Percentiles rank a stretch among this genome's conserved stretches.
phyloP scores from a whole-genome alignment of 2,329 filamentous ascomycete genomes.

The Trichoderma sp. region DNA sequence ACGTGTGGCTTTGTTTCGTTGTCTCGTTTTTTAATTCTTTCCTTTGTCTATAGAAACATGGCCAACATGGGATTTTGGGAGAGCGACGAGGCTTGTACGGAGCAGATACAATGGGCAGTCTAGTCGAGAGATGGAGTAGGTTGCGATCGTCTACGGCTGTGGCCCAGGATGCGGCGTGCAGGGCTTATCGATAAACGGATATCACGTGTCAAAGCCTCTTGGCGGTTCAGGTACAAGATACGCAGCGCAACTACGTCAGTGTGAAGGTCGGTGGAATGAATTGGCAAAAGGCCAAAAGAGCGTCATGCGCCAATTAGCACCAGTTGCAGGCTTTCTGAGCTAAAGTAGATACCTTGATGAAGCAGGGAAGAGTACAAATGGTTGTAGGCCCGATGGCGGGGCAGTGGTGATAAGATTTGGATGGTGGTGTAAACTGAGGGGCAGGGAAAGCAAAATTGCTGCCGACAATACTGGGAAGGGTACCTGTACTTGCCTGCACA shows the following conservation, averaged over 20 bases:
- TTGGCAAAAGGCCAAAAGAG: neutral
- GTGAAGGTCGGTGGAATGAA: neutral
- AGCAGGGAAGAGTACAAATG: neutral
- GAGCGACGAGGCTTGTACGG: conserved; percentile 1
- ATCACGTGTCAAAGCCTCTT: conserved; percentile 22
- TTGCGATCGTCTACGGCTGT: conserved; percentile 9
- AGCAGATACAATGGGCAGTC: neutral
- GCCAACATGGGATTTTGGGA: neutral
- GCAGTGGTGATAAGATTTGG: neutral
- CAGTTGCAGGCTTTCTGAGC: neutral
- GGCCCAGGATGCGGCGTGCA: conserved; percentile 2
- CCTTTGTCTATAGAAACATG: conserved; percentile 22
- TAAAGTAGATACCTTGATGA: neutral
- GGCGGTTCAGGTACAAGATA: neutral
- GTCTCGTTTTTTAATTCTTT: neutral
- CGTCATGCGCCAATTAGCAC: neutral
- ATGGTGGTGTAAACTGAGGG: neutral
- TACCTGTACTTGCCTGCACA: neutral
- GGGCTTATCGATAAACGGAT: conserved; percentile 17
- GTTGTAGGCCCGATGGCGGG: neutral
- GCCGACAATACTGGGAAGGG: neutral
- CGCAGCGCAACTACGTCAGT: neutral
- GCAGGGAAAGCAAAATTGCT: neutral
- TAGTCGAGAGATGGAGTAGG: conserved; percentile 1
- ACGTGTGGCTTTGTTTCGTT: neutral